phyloP scores from a whole-genome alignment of 495 filamentous ascomycete genomes.

The Bacidia gigantensis region DNA sequence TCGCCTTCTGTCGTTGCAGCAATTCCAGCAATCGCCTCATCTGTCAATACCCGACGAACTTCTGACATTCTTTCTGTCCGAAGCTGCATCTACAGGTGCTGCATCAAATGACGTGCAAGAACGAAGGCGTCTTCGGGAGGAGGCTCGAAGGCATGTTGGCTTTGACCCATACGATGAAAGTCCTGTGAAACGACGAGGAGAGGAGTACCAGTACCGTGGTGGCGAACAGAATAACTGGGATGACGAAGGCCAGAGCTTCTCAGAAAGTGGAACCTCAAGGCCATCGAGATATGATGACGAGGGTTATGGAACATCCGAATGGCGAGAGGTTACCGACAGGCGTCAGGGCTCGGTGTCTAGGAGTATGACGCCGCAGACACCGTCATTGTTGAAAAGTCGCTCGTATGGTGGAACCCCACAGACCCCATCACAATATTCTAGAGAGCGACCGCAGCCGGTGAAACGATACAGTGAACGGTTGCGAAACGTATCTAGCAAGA shows the following conservation, averaged over 20 bases:
- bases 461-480: slow-evolving; percentile 5
- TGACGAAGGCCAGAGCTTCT: neutral
- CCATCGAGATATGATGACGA: slow-evolving; percentile 11
- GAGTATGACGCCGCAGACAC: slow-evolving; percentile 7
- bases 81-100: slow-evolving; percentile 57
- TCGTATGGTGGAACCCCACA: slow-evolving; percentile 26
- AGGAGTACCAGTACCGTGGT: slow-evolving; percentile 41
- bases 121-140: slow-evolving; percentile 52
- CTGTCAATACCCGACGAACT: slow-evolving; percentile 90
- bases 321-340: neutral
- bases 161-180: slow-evolving; percentile 78
- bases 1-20: slow-evolving; percentile 83
- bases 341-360: slow-evolving; percentile 1
- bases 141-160: slow-evolving; percentile 66
- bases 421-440: slow-evolving; percentile 17
- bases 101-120: slow-evolving; percentile 57
- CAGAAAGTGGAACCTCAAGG: neutral
- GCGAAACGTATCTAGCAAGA: slow-evolving; percentile 7
- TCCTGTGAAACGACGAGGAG: slow-evolving; percentile 48
- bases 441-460: neutral
- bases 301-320: slow-evolving; percentile 11
- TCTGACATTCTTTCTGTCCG: slow-evolving; percentile 84
- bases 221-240: slow-evolving; percentile 7
- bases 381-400: slow-evolving; percentile 6
- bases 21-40: slow-evolving; percentile 90